Evolutionary conservation across 257 asterid species (phyloP).

Genomic region (Scutellaria baicalensis): DNA sequence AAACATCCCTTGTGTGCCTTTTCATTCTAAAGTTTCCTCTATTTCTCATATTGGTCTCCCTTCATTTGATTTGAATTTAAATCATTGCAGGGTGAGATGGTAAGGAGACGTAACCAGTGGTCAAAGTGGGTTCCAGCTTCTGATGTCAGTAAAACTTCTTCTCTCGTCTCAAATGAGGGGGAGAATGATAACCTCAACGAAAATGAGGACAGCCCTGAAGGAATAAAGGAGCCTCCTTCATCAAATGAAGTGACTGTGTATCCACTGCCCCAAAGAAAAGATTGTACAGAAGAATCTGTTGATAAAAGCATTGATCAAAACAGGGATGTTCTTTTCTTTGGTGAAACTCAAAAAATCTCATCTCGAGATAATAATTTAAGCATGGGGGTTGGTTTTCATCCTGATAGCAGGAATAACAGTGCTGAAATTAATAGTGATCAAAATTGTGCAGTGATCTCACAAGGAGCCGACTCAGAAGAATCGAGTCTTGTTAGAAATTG

Average conservation of each 20-base stretch:
- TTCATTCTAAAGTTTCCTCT: background rate
- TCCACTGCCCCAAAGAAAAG: constrained; percentile 16
- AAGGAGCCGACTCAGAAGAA: constrained; percentile 22
- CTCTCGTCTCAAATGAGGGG: constrained; percentile 19
- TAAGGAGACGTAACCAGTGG: constrained; percentile 81
- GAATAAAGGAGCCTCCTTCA: constrained; percentile 20
- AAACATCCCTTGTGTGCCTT: background rate
- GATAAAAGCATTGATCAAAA: constrained; percentile 20
- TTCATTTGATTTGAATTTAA: constrained; percentile 7
- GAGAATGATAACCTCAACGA: constrained; percentile 26
- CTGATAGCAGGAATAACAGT: constrained; percentile 10
- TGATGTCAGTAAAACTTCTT: constrained; percentile 23
- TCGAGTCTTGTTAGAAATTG: constrained; percentile 15
- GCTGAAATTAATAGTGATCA: constrained; percentile 15
- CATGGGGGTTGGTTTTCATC: constrained; percentile 6
- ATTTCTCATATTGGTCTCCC: constrained; percentile 1
- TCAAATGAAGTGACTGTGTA: constrained; percentile 23
- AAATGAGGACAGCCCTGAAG: constrained; percentile 22
- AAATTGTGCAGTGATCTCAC: constrained; percentile 15
- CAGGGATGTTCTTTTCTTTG: constrained; percentile 18
- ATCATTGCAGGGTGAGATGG: constrained; percentile 51
- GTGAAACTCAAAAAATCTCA: constrained; percentile 10
- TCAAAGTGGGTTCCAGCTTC: constrained; percentile 52
- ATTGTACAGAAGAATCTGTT: constrained; percentile 10
- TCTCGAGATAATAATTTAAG: constrained; percentile 15